Conservation (phyloP, 2,329 filamentous ascomycete species). For the Alternaria arborescens region DNA sequence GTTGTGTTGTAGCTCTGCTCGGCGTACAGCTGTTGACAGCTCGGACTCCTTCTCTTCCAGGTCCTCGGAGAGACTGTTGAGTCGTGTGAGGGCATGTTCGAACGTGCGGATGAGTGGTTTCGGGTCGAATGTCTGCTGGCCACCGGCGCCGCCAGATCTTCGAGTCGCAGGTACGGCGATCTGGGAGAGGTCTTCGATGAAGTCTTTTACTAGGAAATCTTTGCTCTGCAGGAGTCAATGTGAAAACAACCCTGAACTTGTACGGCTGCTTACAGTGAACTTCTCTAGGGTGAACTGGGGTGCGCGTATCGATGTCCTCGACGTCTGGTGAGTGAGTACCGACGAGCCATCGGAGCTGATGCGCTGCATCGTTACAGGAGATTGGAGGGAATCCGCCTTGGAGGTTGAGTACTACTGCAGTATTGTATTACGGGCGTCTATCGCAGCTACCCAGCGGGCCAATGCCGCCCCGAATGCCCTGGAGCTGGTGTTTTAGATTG, state of each 20-base stretch:
- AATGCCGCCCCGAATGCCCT: conserved; percentile 16
- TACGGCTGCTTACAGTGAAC: conserved; percentile 54
- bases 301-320: conserved; percentile 53
- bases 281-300: conserved; percentile 87
- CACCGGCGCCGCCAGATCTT: conserved; percentile 69
- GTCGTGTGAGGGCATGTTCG: conserved; percentile 75
- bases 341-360: conserved; percentile 54
- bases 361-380: conserved; percentile 40
- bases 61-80: conserved; percentile 79
- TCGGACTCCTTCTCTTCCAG: conserved; percentile 91
- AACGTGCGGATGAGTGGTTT: conserved; percentile 97
- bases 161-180: conserved; percentile 80
- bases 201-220: conserved; percentile 98
- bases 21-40: conserved; percentile 84
- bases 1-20: conserved; percentile 91
- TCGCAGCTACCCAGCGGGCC: conserved; percentile 22
- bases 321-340: conserved; percentile 51
- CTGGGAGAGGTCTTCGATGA: conserved; percentile 91
- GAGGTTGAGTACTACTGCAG: conserved; percentile 7
- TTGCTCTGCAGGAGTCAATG: conserved; percentile 48
- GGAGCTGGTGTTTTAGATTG: conserved; percentile 23
- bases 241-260: background rate
- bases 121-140: conserved; percentile 75
- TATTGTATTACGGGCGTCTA: conserved; percentile 16
- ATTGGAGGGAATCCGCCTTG: background rate